Conservation (phyloP, 495 filamentous ascomycete genomes). For the Evernia prunastri region DNA sequence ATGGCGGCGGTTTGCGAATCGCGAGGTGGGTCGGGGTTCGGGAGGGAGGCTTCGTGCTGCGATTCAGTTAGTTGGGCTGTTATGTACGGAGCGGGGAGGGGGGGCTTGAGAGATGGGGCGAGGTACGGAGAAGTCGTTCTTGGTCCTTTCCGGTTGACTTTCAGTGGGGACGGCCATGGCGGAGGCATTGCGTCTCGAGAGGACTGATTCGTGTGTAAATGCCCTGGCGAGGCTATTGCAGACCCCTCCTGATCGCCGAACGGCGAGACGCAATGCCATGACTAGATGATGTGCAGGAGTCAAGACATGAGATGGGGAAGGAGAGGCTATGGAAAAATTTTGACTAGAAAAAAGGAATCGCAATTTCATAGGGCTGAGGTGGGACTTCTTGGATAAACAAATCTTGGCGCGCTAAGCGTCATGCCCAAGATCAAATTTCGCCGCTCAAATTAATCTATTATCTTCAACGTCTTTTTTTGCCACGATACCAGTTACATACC, state of each 20-base stretch:
- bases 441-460: not conserved
- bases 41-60: slow-evolving; percentile 57
- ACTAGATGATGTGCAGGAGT: not conserved
- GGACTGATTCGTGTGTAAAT: not conserved
- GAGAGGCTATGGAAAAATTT: not conserved
- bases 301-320: not conserved
- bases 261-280: slow-evolving; percentile 13
- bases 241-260: slow-evolving; percentile 2
- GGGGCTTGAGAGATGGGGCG: no score
- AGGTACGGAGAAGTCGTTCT: slow-evolving; percentile 20
- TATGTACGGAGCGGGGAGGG: no score
- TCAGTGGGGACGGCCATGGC: slow-evolving; percentile 28
- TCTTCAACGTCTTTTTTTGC: not conserved
- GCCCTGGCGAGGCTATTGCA: not conserved
- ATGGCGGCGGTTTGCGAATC: slow-evolving; percentile 73
- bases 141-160: slow-evolving; percentile 15
- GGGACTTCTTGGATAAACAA: not conserved
- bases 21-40: slow-evolving; percentile 68
- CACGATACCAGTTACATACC: not conserved
- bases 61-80: not conserved
- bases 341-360: not conserved
- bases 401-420: not conserved
- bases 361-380: not conserved
- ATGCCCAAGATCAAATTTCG: not conserved
- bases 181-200: slow-evolving; percentile 22